Evolutionary conservation across 2,329 filamentous ascomycete genomes (phyloP).

Genomic region (Blastomyces parvus): DNA sequence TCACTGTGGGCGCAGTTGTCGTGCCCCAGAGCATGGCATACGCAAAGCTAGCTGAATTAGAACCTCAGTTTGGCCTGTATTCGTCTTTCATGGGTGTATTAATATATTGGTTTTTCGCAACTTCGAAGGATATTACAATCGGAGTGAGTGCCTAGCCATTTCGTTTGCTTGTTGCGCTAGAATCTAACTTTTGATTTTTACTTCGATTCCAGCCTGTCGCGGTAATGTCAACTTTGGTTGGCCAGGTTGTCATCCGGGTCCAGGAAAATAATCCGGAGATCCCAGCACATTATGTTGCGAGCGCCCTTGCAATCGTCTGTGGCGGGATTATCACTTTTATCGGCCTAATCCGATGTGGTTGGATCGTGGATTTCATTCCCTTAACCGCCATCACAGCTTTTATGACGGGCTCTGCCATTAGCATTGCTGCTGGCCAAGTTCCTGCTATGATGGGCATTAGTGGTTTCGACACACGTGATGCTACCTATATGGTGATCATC

Average conservation of each 20-base stretch:
- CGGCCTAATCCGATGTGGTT: conserved; percentile 70
- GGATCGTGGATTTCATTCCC: conserved; percentile 88
- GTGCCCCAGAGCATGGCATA: conserved; percentile 98
- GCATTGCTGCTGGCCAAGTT: conserved; percentile 75
- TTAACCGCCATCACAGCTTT: conserved; percentile 85
- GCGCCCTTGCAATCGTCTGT: conserved; percentile 64
- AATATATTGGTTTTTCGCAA: conserved; percentile 96
- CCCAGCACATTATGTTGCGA: conserved; percentile 56
- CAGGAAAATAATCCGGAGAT: conserved; percentile 45
- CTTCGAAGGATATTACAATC: conserved; percentile 97
- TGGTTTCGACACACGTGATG: conserved; percentile 59
- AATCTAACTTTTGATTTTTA: conserved; percentile 14
- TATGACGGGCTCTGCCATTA: conserved; percentile 93
- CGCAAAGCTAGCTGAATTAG: conserved; percentile 70
- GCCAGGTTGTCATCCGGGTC: conserved; percentile 65
- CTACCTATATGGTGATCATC: conserved; percentile 76
- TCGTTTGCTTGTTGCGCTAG: conserved; percentile 4
- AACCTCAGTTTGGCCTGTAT: conserved; percentile 76
- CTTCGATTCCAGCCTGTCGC: conserved; percentile 61
- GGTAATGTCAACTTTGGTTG: conserved; percentile 85
- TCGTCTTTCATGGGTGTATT: conserved; percentile 94
- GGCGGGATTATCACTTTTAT: conserved; percentile 70
- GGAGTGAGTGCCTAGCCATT: conserved; percentile 52
- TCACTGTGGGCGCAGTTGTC: conserved; percentile 67
- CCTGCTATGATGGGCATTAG: conserved; percentile 71